A percentile compares a stretch with the other conserved stretches of the same genome.
Evolutionary conservation across 1,284 basidiomycete species (phyloP).

Genomic region (Sphagnurus paluster): DNA sequence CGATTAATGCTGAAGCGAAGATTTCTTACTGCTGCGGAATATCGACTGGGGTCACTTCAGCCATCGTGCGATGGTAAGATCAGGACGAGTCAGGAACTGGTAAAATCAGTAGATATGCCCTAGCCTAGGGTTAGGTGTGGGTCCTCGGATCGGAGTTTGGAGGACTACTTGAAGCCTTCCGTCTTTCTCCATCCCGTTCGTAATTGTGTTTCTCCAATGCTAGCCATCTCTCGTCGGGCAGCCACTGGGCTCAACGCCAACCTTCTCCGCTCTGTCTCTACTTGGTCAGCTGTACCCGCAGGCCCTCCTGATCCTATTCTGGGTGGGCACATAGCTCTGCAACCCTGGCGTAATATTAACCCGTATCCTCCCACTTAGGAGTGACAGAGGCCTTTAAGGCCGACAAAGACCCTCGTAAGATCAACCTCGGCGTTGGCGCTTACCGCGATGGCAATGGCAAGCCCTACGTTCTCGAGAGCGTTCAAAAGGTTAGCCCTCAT

Average conservation of each 20-base stretch:
- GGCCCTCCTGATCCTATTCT: conserved; percentile 95
- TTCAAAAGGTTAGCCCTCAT: conserved; percentile 68
- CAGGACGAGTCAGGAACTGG: conserved; percentile 3
- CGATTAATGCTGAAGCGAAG: no score
- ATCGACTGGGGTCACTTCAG: conserved; percentile 7
- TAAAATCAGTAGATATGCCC: conserved; percentile 11
- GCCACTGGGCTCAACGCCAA: conserved; percentile 32
- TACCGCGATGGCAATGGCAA: conserved; percentile 96
- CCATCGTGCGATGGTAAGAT: conserved; percentile 12
- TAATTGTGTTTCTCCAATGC: conserved; percentile 40
- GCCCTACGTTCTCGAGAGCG: conserved; percentile 90
- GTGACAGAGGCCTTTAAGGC: conserved; percentile 96
- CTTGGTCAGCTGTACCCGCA: conserved; percentile 83
- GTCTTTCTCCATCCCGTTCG: conserved; percentile 21
- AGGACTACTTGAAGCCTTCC: conserved; percentile 1
- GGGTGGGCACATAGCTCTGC: conserved; percentile 47
- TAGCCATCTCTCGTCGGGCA: conserved; percentile 47
- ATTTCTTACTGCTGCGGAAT: conserved; percentile 24
- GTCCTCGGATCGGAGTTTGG: conserved; percentile 8
- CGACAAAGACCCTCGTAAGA: conserved; percentile 89
- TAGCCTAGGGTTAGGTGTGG: conserved; percentile 18
- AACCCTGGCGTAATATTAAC: not conserved
- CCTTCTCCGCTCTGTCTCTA: conserved; percentile 54
- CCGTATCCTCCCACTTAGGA: conserved; percentile 43
- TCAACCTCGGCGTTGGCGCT: conserved; percentile 95